Evolutionary conservation across 805 yeast species (phyloP).

Genomic region (Kregervanrija fluxuum): DNA sequence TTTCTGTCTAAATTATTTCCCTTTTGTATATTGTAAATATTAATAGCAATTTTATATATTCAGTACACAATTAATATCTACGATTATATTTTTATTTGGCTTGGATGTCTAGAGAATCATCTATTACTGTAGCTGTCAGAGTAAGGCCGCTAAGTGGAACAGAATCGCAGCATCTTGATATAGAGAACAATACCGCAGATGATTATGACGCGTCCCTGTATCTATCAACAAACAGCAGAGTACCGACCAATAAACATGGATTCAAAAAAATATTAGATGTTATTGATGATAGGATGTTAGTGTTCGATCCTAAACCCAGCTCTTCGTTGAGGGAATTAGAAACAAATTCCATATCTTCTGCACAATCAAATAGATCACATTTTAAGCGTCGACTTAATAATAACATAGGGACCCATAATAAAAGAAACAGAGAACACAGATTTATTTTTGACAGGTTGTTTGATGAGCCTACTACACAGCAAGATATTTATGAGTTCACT

Average conservation of each 20-base stretch:
- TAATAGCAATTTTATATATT: too few relatives aligned
- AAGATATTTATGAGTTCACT: conserved; percentile 58
- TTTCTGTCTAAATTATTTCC: too few relatives aligned
- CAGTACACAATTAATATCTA: too few relatives aligned
- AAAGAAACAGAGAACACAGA: conserved; percentile 61
- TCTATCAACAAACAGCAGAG: background rate
- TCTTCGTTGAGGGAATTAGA: too few relatives aligned
- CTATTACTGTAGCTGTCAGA: conserved; percentile 71
- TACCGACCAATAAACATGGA: conserved; percentile 28
- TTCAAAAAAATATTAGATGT: conserved; percentile 67
- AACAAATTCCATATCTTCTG: background rate
- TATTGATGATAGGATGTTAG: conserved; percentile 78
- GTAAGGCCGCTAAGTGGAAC: conserved; percentile 71
- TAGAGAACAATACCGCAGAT: too few relatives aligned
- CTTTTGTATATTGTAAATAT: too few relatives aligned
- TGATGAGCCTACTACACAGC: conserved; percentile 58
- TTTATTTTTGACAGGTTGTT: conserved; percentile 80
- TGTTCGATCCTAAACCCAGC: conserved; percentile 61
- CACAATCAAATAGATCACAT: background rate
- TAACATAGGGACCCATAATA: conserved; percentile 22
- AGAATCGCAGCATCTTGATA: conserved; percentile 33
- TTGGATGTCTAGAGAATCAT: conserved; percentile 35
- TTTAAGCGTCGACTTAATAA: conserved; percentile 1
- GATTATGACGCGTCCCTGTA: too few relatives aligned
- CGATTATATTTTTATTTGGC: too few relatives aligned